phyloP scores from a whole-genome alignment of 768 basidiomycete genomes.

The Paxillus ammoniavirescens region DNA sequence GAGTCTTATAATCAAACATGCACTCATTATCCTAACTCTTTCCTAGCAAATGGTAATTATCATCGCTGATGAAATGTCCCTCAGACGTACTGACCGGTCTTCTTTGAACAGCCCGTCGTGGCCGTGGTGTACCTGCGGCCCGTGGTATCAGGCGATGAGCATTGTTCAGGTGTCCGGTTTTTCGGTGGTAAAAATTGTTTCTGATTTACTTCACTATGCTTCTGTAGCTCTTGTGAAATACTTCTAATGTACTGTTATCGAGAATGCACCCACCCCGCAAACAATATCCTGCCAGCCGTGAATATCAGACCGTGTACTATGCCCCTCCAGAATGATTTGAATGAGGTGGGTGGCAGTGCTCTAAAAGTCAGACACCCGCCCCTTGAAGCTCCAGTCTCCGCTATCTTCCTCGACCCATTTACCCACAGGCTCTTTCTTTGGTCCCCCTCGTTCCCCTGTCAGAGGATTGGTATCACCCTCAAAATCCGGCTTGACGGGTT shows the following conservation, averaged over 20 bases:
- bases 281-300: neutral
- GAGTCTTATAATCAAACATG: conserved; percentile 8
- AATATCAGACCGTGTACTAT: neutral
- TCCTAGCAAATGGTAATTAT: conserved; percentile 71
- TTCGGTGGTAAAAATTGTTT: conserved; percentile 3
- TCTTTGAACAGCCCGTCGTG: conserved; percentile 67
- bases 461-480: conserved; percentile 77
- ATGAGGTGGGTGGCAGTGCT: neutral
- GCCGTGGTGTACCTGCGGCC: conserved; percentile 74
- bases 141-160: conserved; percentile 80
- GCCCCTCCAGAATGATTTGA: neutral
- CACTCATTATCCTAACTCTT: conserved; percentile 19
- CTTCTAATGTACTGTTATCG: neutral
- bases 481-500: conserved; percentile 62
- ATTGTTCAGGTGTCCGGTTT: neutral
- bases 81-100: conserved; percentile 13
- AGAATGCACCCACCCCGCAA: conserved; percentile 2
- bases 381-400: conserved; percentile 91
- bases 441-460: conserved; percentile 86
- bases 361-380: conserved; percentile 84
- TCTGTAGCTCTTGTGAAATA: conserved; percentile 14
- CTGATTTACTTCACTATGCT: conserved; percentile 12
- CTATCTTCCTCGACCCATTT: conserved; percentile 50
- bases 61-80: neutral
- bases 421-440: conserved; percentile 79